Evolutionary conservation across 2,329 filamentous ascomycete species (phyloP).

Genomic region (Onygenales sp.): DNA sequence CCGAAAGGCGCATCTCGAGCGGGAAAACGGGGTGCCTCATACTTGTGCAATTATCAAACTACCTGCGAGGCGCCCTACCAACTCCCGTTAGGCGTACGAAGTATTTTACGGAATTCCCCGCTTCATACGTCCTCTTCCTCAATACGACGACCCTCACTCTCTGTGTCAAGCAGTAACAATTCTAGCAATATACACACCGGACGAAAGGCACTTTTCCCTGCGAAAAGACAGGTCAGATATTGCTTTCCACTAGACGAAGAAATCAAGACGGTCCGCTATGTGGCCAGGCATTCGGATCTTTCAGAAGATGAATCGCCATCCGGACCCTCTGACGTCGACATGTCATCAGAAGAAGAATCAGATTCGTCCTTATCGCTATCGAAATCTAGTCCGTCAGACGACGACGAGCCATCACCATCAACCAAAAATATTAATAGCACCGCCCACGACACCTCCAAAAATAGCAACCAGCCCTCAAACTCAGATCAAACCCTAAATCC

Average conservation of each 20-base stretch:
- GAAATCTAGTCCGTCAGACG: slow-evolving; percentile 22
- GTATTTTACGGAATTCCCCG: slow-evolving; percentile 41
- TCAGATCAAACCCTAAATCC: neutral
- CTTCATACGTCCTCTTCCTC: slow-evolving; percentile 20
- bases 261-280: slow-evolving; percentile 48
- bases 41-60: neutral
- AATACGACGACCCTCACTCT: slow-evolving; percentile 28
- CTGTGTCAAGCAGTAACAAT: slow-evolving; percentile 21
- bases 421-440: neutral
- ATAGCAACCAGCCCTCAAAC: slow-evolving; percentile 6
- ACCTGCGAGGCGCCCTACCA: slow-evolving; percentile 25
- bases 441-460: neutral
- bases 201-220: slow-evolving; percentile 40
- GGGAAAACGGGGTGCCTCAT: slow-evolving; percentile 7
- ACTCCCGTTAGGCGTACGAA: slow-evolving; percentile 34
- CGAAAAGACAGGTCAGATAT: slow-evolving; percentile 50
- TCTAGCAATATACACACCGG: slow-evolving; percentile 26
- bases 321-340: slow-evolving; percentile 17
- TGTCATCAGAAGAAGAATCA: slow-evolving; percentile 11
- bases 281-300: slow-evolving; percentile 48
- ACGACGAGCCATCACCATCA: slow-evolving; percentile 16
- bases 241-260: slow-evolving; percentile 48
- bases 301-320: slow-evolving; percentile 14
- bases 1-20: slow-evolving; percentile 13
- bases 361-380: slow-evolving; percentile 19